A percentile compares a stretch with the other conserved stretches of the same genome.
Evolutionary conservation across 441 rosid genomes (phyloP).

Genomic region (Breynia disticha): DNA sequence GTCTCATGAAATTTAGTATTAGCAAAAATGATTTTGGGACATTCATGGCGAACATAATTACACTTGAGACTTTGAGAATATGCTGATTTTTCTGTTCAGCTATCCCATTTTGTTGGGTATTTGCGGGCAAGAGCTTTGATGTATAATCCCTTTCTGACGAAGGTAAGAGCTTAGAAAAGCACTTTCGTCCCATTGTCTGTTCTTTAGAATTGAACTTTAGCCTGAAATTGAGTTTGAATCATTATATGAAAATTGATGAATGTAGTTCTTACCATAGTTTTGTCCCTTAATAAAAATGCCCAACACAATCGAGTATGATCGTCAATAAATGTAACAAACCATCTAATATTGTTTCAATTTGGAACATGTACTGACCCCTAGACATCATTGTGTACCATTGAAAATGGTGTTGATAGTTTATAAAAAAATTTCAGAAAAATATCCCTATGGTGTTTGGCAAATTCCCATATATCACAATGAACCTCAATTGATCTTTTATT

Average conservation of each 20-base stretch:
- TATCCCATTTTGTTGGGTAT: slow-evolving; percentile 2
- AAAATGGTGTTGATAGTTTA: neutral
- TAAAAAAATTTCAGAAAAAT: neutral
- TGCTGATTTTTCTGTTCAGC: slow-evolving; percentile 3
- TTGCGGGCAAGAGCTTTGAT: neutral
- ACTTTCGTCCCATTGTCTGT: neutral
- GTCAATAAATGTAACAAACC: slow-evolving; percentile 3
- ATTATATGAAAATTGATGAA: neutral
- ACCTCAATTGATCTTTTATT: neutral
- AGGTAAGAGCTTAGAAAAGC: neutral
- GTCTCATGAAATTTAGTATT: neutral
- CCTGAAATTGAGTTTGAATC: neutral
- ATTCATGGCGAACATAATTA: neutral
- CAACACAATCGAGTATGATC: neutral
- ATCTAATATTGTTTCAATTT: neutral
- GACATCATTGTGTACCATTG: neutral
- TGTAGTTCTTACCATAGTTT: neutral
- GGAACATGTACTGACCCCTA: neutral
- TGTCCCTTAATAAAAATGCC: neutral
- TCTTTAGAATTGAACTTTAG: neutral
- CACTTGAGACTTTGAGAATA: neutral
- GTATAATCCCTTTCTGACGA: neutral
- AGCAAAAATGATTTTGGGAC: neutral
- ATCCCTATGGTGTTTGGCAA: neutral
- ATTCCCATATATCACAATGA: slow-evolving; percentile 2